Conservation (phyloP, 2,329 filamentous ascomycete species). For the Trichophyton benhamiae region DNA sequence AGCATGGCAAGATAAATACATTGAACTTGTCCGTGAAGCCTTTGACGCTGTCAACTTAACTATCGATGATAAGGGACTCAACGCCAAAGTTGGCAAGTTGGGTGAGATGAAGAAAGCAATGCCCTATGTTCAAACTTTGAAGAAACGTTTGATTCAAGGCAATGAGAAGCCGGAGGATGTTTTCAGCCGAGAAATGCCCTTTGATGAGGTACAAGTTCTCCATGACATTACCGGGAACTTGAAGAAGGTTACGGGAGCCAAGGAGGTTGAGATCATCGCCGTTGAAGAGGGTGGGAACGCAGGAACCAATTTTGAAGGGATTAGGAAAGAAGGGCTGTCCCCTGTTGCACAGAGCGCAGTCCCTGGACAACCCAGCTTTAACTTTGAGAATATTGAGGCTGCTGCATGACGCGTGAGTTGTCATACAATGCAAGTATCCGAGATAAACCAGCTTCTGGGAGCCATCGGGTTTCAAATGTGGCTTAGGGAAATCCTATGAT, state of each 20-base stretch:
- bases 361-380: conserved; percentile 69
- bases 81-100: conserved; percentile 65
- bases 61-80: conserved; percentile 69
- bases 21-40: conserved; percentile 61
- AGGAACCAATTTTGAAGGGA: conserved; percentile 31
- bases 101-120: conserved; percentile 86
- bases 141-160: conserved; percentile 60
- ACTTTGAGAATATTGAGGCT: conserved; percentile 62
- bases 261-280: conserved; percentile 57
- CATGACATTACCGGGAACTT: conserved; percentile 66
- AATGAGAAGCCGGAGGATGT: conserved; percentile 57
- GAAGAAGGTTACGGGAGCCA: conserved; percentile 61
- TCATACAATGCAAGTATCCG: background rate
- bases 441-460: background rate
- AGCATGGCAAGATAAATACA: conserved; percentile 81
- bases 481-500: background rate
- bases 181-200: conserved; percentile 71
- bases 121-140: conserved; percentile 84
- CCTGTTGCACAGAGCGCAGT: conserved; percentile 59
- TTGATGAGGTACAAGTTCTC: conserved; percentile 70
- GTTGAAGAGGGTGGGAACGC: conserved; percentile 49
- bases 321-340: conserved; percentile 43
- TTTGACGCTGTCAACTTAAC: conserved; percentile 52
- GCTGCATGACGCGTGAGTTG: background rate
- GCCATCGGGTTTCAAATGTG: background rate